Evolutionary conservation across 177 flowering plant species (phyloP).

Genomic region (Vitis hybrid): DNA sequence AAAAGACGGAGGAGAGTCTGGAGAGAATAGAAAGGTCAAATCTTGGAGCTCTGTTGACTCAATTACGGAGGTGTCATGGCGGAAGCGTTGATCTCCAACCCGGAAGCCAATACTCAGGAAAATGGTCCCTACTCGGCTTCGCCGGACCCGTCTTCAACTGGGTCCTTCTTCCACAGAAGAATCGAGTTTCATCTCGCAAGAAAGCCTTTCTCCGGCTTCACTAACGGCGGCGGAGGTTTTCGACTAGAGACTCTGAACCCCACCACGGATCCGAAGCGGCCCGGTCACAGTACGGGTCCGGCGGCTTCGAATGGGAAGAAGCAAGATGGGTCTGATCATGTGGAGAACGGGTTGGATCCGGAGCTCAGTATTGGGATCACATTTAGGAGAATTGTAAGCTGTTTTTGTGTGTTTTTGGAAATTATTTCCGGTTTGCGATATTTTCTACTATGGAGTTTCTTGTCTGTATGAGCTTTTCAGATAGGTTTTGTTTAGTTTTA

Average conservation of each 20-base stretch:
- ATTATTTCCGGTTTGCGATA: no score
- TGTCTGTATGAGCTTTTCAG: background rate
- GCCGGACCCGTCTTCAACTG: constrained; percentile 6
- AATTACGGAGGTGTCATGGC: no score
- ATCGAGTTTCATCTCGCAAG: constrained; percentile 67
- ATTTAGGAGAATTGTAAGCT: constrained; percentile 73
- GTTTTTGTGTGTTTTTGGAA: no score
- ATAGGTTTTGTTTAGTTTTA: no score
- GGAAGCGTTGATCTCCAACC: background rate
- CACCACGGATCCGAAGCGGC: constrained; percentile 15
- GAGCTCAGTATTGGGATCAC: constrained; percentile 65
- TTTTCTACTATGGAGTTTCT: no score
- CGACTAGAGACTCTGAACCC: constrained; percentile 72
- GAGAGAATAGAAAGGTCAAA: no score
- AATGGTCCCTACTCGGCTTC: constrained; percentile 5
- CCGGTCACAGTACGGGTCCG: constrained; percentile 6
- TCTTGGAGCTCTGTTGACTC: no score
- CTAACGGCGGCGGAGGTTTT: constrained; percentile 44
- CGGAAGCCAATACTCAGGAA: constrained; percentile 9
- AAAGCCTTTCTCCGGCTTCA: constrained; percentile 39
- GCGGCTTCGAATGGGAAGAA: constrained; percentile 25
- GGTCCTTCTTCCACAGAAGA: constrained; percentile 31
- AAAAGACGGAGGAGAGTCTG: no score
- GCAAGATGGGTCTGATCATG: constrained; percentile 34
- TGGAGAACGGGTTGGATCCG: constrained; percentile 59